A percentile compares a stretch with the other conserved stretches of the same genome.
Conservation (phyloP, 2,329 filamentous ascomycete genomes). For the Colletotrichum scovillei region DNA sequence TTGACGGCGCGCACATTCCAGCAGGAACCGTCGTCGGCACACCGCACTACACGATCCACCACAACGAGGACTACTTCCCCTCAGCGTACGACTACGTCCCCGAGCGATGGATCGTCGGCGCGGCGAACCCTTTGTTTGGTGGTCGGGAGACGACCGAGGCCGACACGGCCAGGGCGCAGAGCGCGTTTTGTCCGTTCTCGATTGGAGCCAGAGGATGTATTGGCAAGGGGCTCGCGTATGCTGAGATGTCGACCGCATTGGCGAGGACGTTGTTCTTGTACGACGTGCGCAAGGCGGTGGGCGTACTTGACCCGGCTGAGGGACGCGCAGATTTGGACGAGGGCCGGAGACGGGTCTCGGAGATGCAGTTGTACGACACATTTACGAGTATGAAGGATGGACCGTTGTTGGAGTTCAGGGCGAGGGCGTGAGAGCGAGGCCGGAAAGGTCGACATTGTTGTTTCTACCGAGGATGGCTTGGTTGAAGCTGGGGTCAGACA, state of each 20-base stretch:
- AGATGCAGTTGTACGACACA: constrained; percentile 78
- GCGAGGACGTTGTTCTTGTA: constrained; percentile 71
- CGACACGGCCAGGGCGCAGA: constrained; percentile 67
- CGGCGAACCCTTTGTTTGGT: constrained; percentile 46
- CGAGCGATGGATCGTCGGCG: constrained; percentile 72
- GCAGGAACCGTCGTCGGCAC: constrained; percentile 72
- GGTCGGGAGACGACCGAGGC: constrained; percentile 57
- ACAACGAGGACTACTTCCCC: constrained; percentile 72
- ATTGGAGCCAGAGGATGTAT: constrained; percentile 78
- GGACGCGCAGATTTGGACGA: constrained; percentile 59
- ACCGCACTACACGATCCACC: constrained; percentile 76
- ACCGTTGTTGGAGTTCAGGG: constrained; percentile 72
- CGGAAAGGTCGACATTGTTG: constrained; percentile 73
- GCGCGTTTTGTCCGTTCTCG: constrained; percentile 80
- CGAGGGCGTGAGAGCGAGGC: constrained; percentile 37
- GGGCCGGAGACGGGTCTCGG: constrained; percentile 65
- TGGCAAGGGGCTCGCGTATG: constrained; percentile 76
- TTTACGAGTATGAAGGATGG: constrained; percentile 82
- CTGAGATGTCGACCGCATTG: constrained; percentile 73
- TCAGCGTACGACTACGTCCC: constrained; percentile 69
- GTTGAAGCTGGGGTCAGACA: neutral
- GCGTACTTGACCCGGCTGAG: constrained; percentile 63
- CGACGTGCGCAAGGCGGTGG: constrained; percentile 65
- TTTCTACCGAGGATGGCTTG: constrained; percentile 54
- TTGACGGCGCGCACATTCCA: constrained; percentile 66